Evolutionary conservation across 495 filamentous ascomycete genomes (phyloP).

Genomic region (Penicillium salamii): DNA sequence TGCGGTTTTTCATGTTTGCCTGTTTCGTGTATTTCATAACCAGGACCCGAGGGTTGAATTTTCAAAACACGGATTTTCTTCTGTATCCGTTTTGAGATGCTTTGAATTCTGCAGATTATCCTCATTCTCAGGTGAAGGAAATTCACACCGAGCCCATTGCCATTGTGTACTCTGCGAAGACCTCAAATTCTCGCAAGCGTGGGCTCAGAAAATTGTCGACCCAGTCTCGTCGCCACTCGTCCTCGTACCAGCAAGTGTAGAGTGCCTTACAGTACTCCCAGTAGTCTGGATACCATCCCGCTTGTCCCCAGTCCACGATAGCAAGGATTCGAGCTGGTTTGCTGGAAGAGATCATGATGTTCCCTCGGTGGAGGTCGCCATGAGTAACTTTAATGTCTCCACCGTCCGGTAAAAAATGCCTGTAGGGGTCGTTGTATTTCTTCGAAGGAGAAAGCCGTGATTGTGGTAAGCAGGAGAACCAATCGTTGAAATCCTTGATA

Average conservation of each 20-base stretch:
- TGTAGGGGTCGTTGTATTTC: slow-evolving; percentile 35
- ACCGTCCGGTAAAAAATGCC: slow-evolving; percentile 36
- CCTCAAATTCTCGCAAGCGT: slow-evolving; percentile 11
- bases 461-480: slow-evolving; percentile 31
- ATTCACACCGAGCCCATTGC: slow-evolving; percentile 24
- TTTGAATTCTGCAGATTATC: too few species aligned
- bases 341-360: slow-evolving; percentile 37
- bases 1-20: too few species aligned
- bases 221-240: slow-evolving; percentile 28
- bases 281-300: slow-evolving; percentile 43
- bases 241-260: slow-evolving; percentile 27
- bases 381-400: slow-evolving; percentile 38
- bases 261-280: slow-evolving; percentile 45
- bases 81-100: too few species aligned
- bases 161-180: slow-evolving; percentile 29
- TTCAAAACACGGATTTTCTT: too few species aligned
- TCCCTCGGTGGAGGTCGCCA: slow-evolving; percentile 36
- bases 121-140: not conserved
- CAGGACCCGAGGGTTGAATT: too few species aligned
- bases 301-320: slow-evolving; percentile 40
- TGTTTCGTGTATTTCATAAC: too few species aligned
- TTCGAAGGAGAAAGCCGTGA: slow-evolving; percentile 18
- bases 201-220: slow-evolving; percentile 28
- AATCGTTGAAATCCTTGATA: slow-evolving; percentile 45
- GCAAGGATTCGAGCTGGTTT: slow-evolving; percentile 26